Evolutionary conservation across 75 land plant genomes (phyloP), one percentile per base, ranked within the genome.

Genomic region (Cunninghamia lanceolata): DNA sequence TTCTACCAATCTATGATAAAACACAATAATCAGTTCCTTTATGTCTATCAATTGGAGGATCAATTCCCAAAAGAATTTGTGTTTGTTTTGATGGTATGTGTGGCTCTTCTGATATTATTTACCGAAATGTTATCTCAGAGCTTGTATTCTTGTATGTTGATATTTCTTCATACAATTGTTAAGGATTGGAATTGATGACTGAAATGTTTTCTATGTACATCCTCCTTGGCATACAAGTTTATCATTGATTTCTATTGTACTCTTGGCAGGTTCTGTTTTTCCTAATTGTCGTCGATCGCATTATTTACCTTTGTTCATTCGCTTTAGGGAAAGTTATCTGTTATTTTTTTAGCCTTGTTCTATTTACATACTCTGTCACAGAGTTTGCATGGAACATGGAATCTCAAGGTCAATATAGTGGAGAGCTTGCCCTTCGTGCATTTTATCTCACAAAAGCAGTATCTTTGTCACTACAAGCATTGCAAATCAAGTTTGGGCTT

Each of bases 61-160:
- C 99, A 98, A 84, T 98, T 98, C 82, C 96, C 99, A 0, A 97
- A 97, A 85, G 98, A 96, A 87, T 98, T 93, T 89, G 96, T 98
- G 4, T 94, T 94, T 85, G 92, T 95, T 50, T 90, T 98, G 34
- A 98, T 98, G 95, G 99, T 98, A 88, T 83, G 88, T 86, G 34
- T 11, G 54, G 25, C 10, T 32, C 14, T 54, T 70, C 13, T 43
- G 10, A 85, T 85, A 28, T 39, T 42, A 42, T 66, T 40, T 30
- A 30, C 10, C 25, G 14, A 30, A 73, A 21, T 15, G 35, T 43
- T 13, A n/a, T 16, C 28, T 45, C 16, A 59, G 83, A 50, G 40
- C 25, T 53, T 86, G 63, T 82, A 28, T 86, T 50, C 16, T n/a
- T 66, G 17, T 36, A 70, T 21, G 84, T 45, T 63, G 1, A 25